phyloP scores from a whole-genome alignment of 1,284 basidiomycete genomes.

The Austroboletus novae-zelandiae region DNA sequence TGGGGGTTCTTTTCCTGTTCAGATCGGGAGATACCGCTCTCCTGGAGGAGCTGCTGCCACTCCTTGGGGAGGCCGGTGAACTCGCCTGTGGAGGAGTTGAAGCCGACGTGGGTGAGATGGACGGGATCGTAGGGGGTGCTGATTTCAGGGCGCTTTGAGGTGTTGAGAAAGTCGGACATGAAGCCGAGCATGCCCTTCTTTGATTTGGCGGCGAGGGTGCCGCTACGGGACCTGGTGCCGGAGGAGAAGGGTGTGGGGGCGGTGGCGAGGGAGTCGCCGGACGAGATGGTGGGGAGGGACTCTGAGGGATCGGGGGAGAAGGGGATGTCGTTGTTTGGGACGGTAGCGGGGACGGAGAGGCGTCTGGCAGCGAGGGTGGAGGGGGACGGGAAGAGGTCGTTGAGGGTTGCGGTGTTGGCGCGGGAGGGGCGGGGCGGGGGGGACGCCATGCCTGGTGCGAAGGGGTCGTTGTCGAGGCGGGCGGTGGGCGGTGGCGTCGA shows the following conservation, averaged over 20 bases:
- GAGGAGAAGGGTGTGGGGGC: conserved; percentile 24
- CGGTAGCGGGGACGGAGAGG: conserved; percentile 47
- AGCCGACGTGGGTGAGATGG: conserved; percentile 98
- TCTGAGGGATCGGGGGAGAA: conserved; percentile 49
- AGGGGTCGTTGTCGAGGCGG: conserved; percentile 54
- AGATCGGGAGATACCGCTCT: conserved; percentile 90
- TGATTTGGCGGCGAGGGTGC: conserved; percentile 57
- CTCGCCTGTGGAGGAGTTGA: conserved; percentile 98
- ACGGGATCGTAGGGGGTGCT: conserved; percentile 99
- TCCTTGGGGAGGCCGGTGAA: conserved; percentile 98
- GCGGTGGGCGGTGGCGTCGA: conserved; percentile 19
- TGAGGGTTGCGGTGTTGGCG: conserved; percentile 75
- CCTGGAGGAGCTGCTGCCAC: conserved; percentile 97
- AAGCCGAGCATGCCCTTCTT: conserved; percentile 78
- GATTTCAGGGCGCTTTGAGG: conserved; percentile 87
- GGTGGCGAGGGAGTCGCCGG: conserved; percentile 24
- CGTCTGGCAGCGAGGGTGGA: conserved; percentile 44
- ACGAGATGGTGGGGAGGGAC: conserved; percentile 38
- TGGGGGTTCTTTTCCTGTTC: conserved; percentile 99
- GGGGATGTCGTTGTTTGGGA: conserved; percentile 33
- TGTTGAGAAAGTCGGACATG: conserved; percentile 79
- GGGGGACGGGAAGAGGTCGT: conserved; percentile 55
- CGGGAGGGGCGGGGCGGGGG: conserved; percentile 76
- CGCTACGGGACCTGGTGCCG: conserved; percentile 57
- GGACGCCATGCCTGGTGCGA: conserved; percentile 41